Evolutionary conservation across 352 stramenopile species (phyloP).

Genomic region (Aphanomyces stellatus): DNA sequence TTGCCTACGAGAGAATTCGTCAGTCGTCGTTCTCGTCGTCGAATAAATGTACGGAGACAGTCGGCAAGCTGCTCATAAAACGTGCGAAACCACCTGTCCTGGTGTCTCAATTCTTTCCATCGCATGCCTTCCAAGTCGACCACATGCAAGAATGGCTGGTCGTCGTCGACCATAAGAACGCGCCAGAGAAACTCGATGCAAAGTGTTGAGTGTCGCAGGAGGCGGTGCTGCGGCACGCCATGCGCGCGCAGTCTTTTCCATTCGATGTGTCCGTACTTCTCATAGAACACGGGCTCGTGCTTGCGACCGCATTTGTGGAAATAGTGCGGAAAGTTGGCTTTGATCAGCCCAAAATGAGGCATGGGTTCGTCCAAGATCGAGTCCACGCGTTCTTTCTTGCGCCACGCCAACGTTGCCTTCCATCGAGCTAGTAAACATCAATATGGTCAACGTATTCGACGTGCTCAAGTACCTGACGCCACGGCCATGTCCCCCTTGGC

Average conservation of each 20-base stretch:
- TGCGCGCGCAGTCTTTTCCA: conserved; percentile 71
- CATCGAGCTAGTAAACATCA: no score
- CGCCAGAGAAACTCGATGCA: conserved; percentile 82
- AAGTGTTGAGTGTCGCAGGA: conserved; percentile 82
- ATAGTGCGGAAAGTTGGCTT: conserved; percentile 85
- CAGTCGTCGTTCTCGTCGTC: no score
- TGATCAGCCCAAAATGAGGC: conserved; percentile 77
- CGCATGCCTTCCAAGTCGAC: conserved; percentile 75
- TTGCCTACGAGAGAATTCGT: no score
- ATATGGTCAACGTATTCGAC: no score
- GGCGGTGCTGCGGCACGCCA: conserved; percentile 55
- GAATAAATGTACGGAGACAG: conserved; percentile 13
- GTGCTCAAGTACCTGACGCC: no score
- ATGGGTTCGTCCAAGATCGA: background rate
- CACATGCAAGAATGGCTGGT: conserved; percentile 67
- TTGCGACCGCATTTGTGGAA: conserved; percentile 79
- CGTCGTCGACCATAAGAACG: conserved; percentile 53
- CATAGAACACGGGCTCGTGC: conserved; percentile 75
- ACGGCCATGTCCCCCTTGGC: no score
- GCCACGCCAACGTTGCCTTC: no score
- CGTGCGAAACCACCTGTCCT: conserved; percentile 76
- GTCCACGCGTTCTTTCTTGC: no score
- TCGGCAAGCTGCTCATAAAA: conserved; percentile 63
- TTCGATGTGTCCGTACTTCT: conserved; percentile 78
- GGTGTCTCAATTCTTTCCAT: conserved; percentile 71